These are phyloP conservation scores for Hortiboletus flavorubellus DNA, from an alignment of 768 basidiomycete species.

Conservation along the genomic window DNA sequence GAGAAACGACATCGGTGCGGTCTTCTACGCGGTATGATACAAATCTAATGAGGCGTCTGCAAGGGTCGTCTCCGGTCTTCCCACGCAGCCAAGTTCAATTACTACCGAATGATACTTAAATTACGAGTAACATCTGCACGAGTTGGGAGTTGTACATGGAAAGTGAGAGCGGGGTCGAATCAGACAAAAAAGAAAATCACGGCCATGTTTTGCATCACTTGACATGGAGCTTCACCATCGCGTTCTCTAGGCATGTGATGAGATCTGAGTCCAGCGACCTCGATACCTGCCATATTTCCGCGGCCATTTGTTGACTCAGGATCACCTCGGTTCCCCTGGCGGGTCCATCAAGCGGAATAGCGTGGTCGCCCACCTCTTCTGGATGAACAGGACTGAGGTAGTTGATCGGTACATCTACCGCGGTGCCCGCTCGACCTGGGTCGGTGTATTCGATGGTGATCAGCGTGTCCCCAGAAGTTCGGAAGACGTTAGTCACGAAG, in stretches of 20 bases:
- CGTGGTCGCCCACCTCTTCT: slow-evolving; percentile 40
- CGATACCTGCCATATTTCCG: slow-evolving; percentile 23
- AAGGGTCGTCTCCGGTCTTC: not conserved
- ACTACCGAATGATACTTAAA: slow-evolving; percentile 6
- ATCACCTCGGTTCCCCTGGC: slow-evolving; percentile 43
- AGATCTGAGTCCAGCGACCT: slow-evolving; percentile 10
- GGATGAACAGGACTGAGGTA: slow-evolving; percentile 44
- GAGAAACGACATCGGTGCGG: slow-evolving; percentile 49
- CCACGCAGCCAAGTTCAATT: slow-evolving; percentile 4
- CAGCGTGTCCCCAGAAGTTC: slow-evolving; percentile 25
- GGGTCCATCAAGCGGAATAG: slow-evolving; percentile 46
- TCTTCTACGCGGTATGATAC: too few relatives aligned
- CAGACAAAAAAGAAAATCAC: not conserved
- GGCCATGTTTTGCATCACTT: slow-evolving; percentile 9
- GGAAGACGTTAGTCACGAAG: slow-evolving; percentile 27
- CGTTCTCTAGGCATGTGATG: slow-evolving; percentile 15
- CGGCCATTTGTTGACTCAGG: slow-evolving; percentile 38
- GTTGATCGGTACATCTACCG: slow-evolving; percentile 37
- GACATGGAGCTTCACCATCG: slow-evolving; percentile 27
- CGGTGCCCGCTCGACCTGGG: slow-evolving; percentile 32
- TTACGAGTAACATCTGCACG: not conserved
- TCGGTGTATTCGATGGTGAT: slow-evolving; percentile 30
- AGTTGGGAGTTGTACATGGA: slow-evolving; percentile 1
- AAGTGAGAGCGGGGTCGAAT: not conserved
- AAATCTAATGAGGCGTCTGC: too few relatives aligned